Evolutionary conservation across 306 rosid genomes (phyloP), one percentile per base, ranked within the genome.

Genomic region (Castanea sativa): DNA sequence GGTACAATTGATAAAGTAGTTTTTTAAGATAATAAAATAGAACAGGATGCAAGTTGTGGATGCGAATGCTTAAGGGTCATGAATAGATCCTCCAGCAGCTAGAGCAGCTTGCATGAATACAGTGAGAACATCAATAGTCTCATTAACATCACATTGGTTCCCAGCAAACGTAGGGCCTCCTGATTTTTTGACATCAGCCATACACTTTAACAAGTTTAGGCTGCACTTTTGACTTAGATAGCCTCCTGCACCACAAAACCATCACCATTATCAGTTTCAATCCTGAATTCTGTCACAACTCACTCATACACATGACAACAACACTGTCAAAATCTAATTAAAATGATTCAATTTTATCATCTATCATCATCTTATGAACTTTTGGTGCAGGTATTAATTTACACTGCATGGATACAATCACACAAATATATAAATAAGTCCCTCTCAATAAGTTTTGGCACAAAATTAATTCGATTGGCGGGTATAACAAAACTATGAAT

Each of bases 181-280:
- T 2, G 91, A 41, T 12, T 82, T 79, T 73, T 77, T 88, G 85
- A 93, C 90, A 0, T 71, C 84, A 13, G 83, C 79, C 99, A 95
- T 91, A 84, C 99, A 95, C 69, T 86, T 78, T 58, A 95, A 73
- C 70, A 95, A 79, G 80, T 85, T 74, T 79, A 86, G 90, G 88
- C 98, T 93, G 86, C 98, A 95, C 78, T 93, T 91, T 80, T 86
- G 87, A 89, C 98, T 93, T 52, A 95, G 76, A 88, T 95, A 95
- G 73, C 88, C 99, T 89, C 93, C 99, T 95, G 88, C 90, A 81
- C 76, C 23, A 33, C 59, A 80, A 32, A 77, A 74, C 43, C 69
- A 38, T 16, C 43, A 41, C 32, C 59, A 82, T 59, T 49, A 23
- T 20, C 9, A 67, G 25, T 38, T 38, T 51, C 25, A 11, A 21